Evolutionary conservation across 2,329 filamentous ascomycete species (phyloP), one percentile per base, ranked within the genome.

Genomic region (Sclerotinia glacialis): DNA sequence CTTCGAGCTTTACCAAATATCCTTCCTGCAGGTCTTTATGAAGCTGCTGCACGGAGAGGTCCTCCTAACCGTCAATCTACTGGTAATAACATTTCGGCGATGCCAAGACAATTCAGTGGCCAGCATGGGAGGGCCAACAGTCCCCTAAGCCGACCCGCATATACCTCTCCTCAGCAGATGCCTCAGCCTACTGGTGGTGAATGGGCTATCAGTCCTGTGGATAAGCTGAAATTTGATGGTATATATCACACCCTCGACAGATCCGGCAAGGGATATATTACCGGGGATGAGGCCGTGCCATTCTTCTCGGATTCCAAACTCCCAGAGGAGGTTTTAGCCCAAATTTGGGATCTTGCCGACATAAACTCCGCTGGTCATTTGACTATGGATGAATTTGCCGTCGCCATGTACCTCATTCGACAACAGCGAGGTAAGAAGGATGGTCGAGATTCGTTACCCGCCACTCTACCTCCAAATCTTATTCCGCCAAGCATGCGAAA

Each of bases 311-410:
- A 97, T 78, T 97, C 94, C 0, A 90, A 91, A 67, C 83, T 99
- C 18, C 86, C 92, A 0, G 94, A 98, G 76, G 94, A 97, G 74
- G 87, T 86, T 12, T 82, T 99, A 64, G 95, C 95, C 40, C 91
- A 96, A 73, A 96, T 99, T 70, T 99, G 95, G 95, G 95, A 99
- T 77, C 85, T 99, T 40, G 90, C 95, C 18, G 95, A 99, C 78
- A 92, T 97, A 78, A 92, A 92, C 75, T 95, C 92, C 9, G 90
- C 93, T 72, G 95, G 95, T 14, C 89, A 90, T 67, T 81, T 99
- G 66, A 93, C 85, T 56, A 87, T 86, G 72, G 95, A 99, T 72
- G 93, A 97, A 73, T 99, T 99, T 76, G 93, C 95, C 0, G 93
- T 99, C 56, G 94, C 95, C 64, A 97, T 99, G 93, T 96, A 96